phyloP scores from a whole-genome alignment of 1,284 basidiomycete genomes.

The Hypsizygus ulmarius region DNA sequence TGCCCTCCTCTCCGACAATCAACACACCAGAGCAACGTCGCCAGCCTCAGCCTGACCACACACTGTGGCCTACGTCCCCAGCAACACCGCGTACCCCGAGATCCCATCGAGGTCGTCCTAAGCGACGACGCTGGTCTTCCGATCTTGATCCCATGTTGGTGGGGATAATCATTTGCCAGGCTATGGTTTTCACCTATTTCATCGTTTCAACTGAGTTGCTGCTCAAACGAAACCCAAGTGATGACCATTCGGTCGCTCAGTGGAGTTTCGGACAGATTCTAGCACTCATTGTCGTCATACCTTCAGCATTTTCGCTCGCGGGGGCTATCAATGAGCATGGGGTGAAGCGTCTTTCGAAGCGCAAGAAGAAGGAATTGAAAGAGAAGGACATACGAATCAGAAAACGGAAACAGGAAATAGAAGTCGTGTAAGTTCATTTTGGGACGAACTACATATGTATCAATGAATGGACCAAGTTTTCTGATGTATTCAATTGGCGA shows the following conservation, averaged over 20 bases:
- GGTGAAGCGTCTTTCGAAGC: constrained; percentile 26
- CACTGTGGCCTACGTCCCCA: not conserved
- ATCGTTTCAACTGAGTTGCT: constrained; percentile 37
- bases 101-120: constrained; percentile 24
- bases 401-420: constrained; percentile 3
- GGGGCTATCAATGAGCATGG: constrained; percentile 31
- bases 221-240: constrained; percentile 27
- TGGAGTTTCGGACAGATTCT: constrained; percentile 39
- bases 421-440: not conserved
- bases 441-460: not conserved
- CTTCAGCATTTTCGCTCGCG: constrained; percentile 31
- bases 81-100: constrained; percentile 4
- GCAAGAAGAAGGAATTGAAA: constrained; percentile 18
- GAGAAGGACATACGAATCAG: not conserved
- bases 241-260: constrained; percentile 21
- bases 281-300: constrained; percentile 34
- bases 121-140: constrained; percentile 32
- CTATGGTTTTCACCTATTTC: constrained; percentile 39
- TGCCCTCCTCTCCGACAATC: constrained; percentile 2
- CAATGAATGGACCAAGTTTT: not conserved
- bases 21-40: not conserved
- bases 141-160: constrained; percentile 41
- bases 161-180: constrained; percentile 35
- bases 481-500: not conserved
- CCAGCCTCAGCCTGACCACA: not conserved